phyloP scores from a whole-genome alignment of 2,329 filamentous ascomycete species.

The Lomentospora prolificans region DNA sequence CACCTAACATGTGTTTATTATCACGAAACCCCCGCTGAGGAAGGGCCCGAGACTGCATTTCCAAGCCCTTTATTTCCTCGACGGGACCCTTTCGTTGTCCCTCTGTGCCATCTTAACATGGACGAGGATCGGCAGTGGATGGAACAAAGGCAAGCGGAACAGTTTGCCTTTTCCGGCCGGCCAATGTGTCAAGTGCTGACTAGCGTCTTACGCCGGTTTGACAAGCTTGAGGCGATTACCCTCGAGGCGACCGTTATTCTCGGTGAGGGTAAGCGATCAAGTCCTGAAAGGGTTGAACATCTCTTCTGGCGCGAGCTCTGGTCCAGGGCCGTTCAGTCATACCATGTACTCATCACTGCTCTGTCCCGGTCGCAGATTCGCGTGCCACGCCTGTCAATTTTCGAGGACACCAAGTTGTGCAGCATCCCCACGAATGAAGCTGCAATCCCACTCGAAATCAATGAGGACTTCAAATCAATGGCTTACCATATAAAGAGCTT shows the following conservation, averaged over 20 bases:
- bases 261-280: background rate
- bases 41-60: background rate
- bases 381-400: background rate
- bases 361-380: background rate
- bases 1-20: background rate
- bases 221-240: background rate
- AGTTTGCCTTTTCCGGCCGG: background rate
- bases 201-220: background rate
- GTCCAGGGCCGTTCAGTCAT: background rate
- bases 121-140: background rate
- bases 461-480: background rate
- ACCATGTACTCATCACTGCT: background rate
- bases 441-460: background rate
- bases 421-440: background rate
- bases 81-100: background rate
- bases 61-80: background rate
- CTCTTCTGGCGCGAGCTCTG: background rate
- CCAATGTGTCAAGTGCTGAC: background rate
- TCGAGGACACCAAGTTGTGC: background rate
- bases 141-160: background rate
- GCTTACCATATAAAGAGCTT: background rate
- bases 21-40: background rate
- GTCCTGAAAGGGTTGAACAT: background rate
- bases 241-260: background rate
- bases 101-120: background rate